Conservation (phyloP, 371 early-diverging fungal species). For the Choanephora cucurbitarum region DNA sequence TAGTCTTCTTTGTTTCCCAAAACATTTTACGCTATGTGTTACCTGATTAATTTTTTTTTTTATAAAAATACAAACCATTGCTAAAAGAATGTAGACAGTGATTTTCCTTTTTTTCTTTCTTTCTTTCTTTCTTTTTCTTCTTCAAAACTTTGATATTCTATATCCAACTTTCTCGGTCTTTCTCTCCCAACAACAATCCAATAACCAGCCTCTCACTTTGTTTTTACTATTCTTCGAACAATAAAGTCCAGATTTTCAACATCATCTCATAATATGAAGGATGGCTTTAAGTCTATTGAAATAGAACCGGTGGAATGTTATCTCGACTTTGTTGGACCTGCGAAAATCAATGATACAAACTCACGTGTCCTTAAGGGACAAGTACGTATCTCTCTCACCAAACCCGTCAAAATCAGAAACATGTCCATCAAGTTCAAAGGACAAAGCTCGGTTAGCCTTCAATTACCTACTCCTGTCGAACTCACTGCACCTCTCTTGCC, state of each 20-base stretch:
- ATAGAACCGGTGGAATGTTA: slow-evolving; percentile 42
- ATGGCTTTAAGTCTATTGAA: slow-evolving; percentile 36
- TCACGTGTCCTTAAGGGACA: slow-evolving; percentile 34
- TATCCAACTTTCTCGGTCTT: too few relatives aligned
- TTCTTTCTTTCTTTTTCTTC: neutral
- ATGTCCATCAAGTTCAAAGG: slow-evolving; percentile 52
- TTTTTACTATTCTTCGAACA: slow-evolving; percentile 12
- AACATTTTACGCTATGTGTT: neutral
- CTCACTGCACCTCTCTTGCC: slow-evolving; percentile 28
- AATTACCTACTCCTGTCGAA: slow-evolving; percentile 13
- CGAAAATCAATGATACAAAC: slow-evolving; percentile 21
- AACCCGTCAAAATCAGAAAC: slow-evolving; percentile 37
- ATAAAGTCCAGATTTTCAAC: slow-evolving; percentile 10
- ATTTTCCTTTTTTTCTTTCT: slow-evolving; percentile 4
- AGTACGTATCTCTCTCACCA: slow-evolving; percentile 28
- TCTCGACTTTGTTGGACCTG: slow-evolving; percentile 43
- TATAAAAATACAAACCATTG: neutral
- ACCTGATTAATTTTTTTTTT: neutral
- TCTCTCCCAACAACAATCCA: too few relatives aligned
- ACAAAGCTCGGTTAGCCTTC: slow-evolving; percentile 21
- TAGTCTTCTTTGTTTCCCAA: slow-evolving; percentile 8
- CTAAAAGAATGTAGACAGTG: neutral
- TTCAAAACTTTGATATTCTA: neutral
- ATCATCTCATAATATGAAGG: slow-evolving; percentile 32
- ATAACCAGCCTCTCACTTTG: neutral